Percentiles rank a stretch among this genome's conserved stretches.
Conservation (phyloP, 2,329 filamentous ascomycete species). For the Claviceps sp. region DNA sequence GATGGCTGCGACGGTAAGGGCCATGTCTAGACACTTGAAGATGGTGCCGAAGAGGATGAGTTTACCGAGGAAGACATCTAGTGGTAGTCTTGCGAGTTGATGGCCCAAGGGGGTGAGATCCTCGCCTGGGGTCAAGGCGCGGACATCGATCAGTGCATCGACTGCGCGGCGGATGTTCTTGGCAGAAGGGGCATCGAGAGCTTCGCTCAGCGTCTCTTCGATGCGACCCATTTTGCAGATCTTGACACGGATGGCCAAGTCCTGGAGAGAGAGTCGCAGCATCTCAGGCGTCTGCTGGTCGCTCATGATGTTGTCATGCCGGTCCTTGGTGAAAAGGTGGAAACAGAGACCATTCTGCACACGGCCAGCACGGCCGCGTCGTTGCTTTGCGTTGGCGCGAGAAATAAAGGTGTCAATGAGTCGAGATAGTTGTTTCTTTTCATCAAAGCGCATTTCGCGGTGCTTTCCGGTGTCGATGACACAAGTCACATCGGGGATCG, state of each 20-base stretch:
- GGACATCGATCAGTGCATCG: conserved; percentile 85
- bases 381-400: conserved; percentile 87
- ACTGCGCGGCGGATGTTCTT: conserved; percentile 91
- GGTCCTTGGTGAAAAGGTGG: conserved; percentile 82
- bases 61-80: conserved; percentile 93
- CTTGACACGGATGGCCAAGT: conserved; percentile 90
- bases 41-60: conserved; percentile 75
- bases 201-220: conserved; percentile 75
- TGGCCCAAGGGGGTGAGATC: conserved; percentile 76
- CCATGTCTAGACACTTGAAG: conserved; percentile 84
- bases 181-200: conserved; percentile 75
- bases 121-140: conserved; percentile 68
- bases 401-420: conserved; percentile 94
- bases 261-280: conserved; percentile 83
- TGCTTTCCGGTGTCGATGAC: conserved; percentile 96
- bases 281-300: conserved; percentile 96
- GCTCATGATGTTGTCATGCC: conserved; percentile 73
- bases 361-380: conserved; percentile 83
- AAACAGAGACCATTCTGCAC: conserved; percentile 93
- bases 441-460: conserved; percentile 94
- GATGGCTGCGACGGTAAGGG: conserved; percentile 83
- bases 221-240: conserved; percentile 93
- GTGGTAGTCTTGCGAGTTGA: conserved; percentile 74
- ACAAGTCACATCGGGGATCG: conserved; percentile 93
- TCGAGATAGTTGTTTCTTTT: conserved; percentile 77